Evolutionary conservation across 2,329 filamentous ascomycete genomes (phyloP).

Genomic region (Neophaeococcomyces aloes): DNA sequence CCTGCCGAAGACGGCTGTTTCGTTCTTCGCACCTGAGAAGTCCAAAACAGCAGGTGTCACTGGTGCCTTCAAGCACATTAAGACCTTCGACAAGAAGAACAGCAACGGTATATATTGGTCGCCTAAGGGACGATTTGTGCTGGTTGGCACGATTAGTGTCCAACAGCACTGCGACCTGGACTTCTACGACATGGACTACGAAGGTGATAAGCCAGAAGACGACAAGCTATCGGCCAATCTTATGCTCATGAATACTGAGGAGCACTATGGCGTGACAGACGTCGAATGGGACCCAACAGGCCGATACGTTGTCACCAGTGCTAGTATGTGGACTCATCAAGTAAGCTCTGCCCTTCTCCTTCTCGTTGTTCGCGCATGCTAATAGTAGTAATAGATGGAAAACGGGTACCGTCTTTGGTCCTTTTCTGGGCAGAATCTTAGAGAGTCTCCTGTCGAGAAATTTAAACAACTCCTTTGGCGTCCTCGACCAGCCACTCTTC

Average conservation of each 20-base stretch:
- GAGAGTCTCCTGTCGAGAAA: constrained; percentile 86
- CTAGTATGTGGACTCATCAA: constrained; percentile 88
- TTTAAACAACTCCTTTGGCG: constrained; percentile 98
- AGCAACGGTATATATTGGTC: constrained; percentile 99
- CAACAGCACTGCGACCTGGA: constrained; percentile 91
- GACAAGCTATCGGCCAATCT: constrained; percentile 93
- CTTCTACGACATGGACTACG: constrained; percentile 96
- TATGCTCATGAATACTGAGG: constrained; percentile 82
- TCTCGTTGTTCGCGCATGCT: not conserved
- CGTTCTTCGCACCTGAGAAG: constrained; percentile 97
- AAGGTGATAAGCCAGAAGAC: constrained; percentile 85
- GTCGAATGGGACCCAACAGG: constrained; percentile 97
- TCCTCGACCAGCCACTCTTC: constrained; percentile 78
- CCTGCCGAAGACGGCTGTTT: constrained; percentile 82
- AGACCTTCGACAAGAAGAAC: constrained; percentile 97
- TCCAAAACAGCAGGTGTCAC: constrained; percentile 60
- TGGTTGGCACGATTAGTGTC: constrained; percentile 85
- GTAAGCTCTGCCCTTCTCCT: constrained; percentile 47
- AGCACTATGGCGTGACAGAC: constrained; percentile 96
- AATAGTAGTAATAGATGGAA: constrained; percentile 62
- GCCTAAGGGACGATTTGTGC: constrained; percentile 85
- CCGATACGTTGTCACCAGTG: constrained; percentile 85
- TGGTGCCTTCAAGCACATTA: constrained; percentile 93
- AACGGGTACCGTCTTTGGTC: constrained; percentile 98
- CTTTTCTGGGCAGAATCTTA: constrained; percentile 79